These are phyloP conservation scores for Grigorovia jiainica DNA, from an alignment of 805 yeast species.

Conservation along the genomic window DNA sequence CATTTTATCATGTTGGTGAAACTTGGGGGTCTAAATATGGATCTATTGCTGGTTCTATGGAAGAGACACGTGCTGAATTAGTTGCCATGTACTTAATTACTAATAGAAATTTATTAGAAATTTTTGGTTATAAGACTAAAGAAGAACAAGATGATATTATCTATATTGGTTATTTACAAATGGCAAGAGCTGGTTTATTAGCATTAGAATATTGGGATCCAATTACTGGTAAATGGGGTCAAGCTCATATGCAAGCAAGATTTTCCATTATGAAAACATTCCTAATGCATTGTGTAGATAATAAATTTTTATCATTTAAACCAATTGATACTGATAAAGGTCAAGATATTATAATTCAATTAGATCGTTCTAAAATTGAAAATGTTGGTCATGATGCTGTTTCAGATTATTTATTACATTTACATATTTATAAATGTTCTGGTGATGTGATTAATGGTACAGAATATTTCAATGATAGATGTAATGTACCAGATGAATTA, in stretches of 20 bases:
- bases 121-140: slow-evolving; percentile 56
- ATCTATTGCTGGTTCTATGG: slow-evolving; percentile 74
- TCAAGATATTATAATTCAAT: slow-evolving; percentile 48
- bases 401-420: slow-evolving; percentile 55
- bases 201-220: slow-evolving; percentile 89
- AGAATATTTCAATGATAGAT: slow-evolving; percentile 53
- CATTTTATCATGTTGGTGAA: slow-evolving; percentile 71
- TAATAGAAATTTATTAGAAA: slow-evolving; percentile 54
- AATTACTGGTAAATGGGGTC: slow-evolving; percentile 75
- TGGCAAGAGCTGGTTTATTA: slow-evolving; percentile 82
- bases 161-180: slow-evolving; percentile 60
- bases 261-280: slow-evolving; percentile 74
- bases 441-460: slow-evolving; percentile 63
- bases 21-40: slow-evolving; percentile 90
- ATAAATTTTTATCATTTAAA: slow-evolving; percentile 38
- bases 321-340: slow-evolving; percentile 37
- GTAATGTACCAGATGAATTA: slow-evolving; percentile 56
- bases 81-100: slow-evolving; percentile 77
- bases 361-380: slow-evolving; percentile 55
- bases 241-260: slow-evolving; percentile 91
- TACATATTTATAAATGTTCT: slow-evolving; percentile 73
- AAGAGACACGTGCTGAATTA: slow-evolving; percentile 88
- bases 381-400: slow-evolving; percentile 67
- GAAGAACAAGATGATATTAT: slow-evolving; percentile 56
- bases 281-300: slow-evolving; percentile 45